Evolutionary conservation across 176 grass and related monocot genomes (phyloP), one percentile per base, ranked within the genome.

Genomic region (Puccinellia tenuiflora): DNA sequence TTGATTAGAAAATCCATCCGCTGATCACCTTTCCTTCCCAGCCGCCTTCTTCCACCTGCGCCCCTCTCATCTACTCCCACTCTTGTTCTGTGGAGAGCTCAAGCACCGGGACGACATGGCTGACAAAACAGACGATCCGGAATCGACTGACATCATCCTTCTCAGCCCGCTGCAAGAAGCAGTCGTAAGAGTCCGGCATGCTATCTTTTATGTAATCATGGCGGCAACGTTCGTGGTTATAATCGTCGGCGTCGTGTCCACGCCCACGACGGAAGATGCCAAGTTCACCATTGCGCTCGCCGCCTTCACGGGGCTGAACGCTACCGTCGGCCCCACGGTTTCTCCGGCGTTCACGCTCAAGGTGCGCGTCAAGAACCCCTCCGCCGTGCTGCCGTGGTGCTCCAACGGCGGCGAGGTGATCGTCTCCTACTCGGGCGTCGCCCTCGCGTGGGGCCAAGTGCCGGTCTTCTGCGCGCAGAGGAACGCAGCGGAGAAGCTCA

Each of bases 381-480:
- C 11, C 21, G 1, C 13, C 42, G 7, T 73, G 26, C 68, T 24
- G 1, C 14, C 38, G 18, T 73, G 53, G 81, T 83, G 81, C 81
- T 73, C 43, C 52, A 47, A 16, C 18, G 81, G 81, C 38, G 81
- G 81, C 0, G 68, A 73, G 68, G 81, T 61, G 4, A 28, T 73
- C 0, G 81, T 83, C 0, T 83, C 81, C 39, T 83, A 83, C 81
- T 60, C 80, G 11, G 38, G 30, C 1, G 68, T 73, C 8, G 61
- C 61, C 61, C 61, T 64, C 14, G 29, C 29, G 43, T 15, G 67
- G 40, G 29, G 61, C 61, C 29, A 64, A 18, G 28, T 33, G 29
- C 29, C 61, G 28, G 61, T 7, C 28, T 64, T 64, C 29, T 64
- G 61, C 15, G 29, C 34, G 61, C 29, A 0, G 15, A 64, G 11